These are phyloP conservation scores for Thermothelomyces thermophilus DNA, from an alignment of 2,329 filamentous ascomycete genomes.

Conservation along the genomic window DNA sequence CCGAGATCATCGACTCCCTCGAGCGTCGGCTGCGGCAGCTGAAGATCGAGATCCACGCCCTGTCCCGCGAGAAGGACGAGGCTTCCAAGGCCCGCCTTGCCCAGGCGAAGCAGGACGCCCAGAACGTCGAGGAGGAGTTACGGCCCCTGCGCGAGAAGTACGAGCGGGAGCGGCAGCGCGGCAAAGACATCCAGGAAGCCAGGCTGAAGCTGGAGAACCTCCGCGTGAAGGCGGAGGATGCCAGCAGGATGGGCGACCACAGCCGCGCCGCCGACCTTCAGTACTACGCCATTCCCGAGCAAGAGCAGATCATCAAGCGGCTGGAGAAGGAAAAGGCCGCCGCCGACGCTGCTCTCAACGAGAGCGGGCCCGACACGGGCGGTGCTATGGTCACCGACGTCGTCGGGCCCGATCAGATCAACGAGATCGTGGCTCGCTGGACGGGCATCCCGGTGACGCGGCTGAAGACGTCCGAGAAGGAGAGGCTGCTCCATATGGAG, in stretches of 20 bases:
- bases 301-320: slow-evolving; percentile 69
- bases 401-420: slow-evolving; percentile 96
- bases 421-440: slow-evolving; percentile 94
- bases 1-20: slow-evolving; percentile 89
- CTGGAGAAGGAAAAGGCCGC: slow-evolving; percentile 75
- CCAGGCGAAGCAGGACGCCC: slow-evolving; percentile 80
- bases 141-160: slow-evolving; percentile 92
- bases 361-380: slow-evolving; percentile 48
- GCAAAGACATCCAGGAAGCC: slow-evolving; percentile 85
- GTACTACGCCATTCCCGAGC: slow-evolving; percentile 95
- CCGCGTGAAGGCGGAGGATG: slow-evolving; percentile 86
- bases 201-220: slow-evolving; percentile 92
- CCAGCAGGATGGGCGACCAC: slow-evolving; percentile 79
- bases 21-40: slow-evolving; percentile 86
- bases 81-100: slow-evolving; percentile 78
- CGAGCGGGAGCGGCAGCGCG: slow-evolving; percentile 83
- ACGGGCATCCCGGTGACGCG: slow-evolving; percentile 97
- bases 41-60: slow-evolving; percentile 93
- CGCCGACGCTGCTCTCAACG: slow-evolving; percentile 65
- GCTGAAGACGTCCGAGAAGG: slow-evolving; percentile 91
- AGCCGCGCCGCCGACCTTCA: slow-evolving; percentile 86
- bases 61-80: slow-evolving; percentile 90
- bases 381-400: slow-evolving; percentile 82
- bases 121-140: slow-evolving; percentile 90
- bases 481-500: slow-evolving; percentile 98